phyloP scores from a whole-genome alignment of 495 filamentous ascomycete species.

The Aspergillus haitiensis region DNA sequence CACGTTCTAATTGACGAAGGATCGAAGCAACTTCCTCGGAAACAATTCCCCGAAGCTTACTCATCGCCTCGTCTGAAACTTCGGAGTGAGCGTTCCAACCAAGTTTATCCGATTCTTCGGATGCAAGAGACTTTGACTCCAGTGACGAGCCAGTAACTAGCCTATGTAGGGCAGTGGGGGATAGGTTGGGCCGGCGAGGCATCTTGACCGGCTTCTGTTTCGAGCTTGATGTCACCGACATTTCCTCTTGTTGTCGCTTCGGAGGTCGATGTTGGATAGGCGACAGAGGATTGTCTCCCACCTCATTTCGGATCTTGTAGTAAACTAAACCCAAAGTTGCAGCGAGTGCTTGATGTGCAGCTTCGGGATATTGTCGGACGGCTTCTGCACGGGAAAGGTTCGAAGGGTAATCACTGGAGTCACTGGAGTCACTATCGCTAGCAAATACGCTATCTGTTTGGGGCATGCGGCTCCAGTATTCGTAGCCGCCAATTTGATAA shows the following conservation, averaged over 20 bases:
- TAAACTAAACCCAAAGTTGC: slow-evolving; percentile 44
- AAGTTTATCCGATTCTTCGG: slow-evolving; percentile 40
- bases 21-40: slow-evolving; percentile 40
- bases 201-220: slow-evolving; percentile 44
- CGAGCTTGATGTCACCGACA: slow-evolving; percentile 31
- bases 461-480: slow-evolving; percentile 42
- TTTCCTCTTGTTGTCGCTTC: slow-evolving; percentile 42
- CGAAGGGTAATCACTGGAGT: slow-evolving; percentile 36
- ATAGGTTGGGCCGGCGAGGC: slow-evolving; percentile 36
- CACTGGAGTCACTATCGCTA: slow-evolving; percentile 42
- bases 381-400: slow-evolving; percentile 38
- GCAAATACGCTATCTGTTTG: slow-evolving; percentile 30
- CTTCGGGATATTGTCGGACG: slow-evolving; percentile 38
- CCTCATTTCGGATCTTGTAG: slow-evolving; percentile 47
- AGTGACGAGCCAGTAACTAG: slow-evolving; percentile 39
- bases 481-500: slow-evolving; percentile 42
- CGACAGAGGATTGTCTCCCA: slow-evolving; percentile 35
- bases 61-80: slow-evolving; percentile 40
- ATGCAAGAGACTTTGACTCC: slow-evolving; percentile 38
- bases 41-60: slow-evolving; percentile 41
- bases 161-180: slow-evolving; percentile 35
- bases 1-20: slow-evolving; percentile 42
- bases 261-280: slow-evolving; percentile 30
- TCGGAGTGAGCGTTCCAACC: slow-evolving; percentile 45
- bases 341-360: slow-evolving; percentile 44